Evolutionary conservation across 805 yeast species (phyloP), one percentile per base, ranked within the genome.

Genomic region (Wickerhamomyces hampshirensis): DNA sequence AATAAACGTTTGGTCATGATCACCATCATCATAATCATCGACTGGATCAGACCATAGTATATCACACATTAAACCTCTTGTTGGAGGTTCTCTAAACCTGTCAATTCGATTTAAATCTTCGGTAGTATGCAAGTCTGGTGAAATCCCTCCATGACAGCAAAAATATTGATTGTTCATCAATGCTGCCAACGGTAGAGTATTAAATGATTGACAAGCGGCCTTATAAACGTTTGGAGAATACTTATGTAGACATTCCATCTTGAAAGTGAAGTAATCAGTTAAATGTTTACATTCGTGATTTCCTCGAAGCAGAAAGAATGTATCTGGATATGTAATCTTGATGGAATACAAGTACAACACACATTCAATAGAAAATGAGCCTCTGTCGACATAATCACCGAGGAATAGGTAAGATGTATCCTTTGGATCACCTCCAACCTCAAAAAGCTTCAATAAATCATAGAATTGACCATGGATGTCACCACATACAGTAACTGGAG

Each of bases 371-470:
- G 96, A 84, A 55, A 84, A 89, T 16, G 84, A 76, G 4, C 98
- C 98, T 46, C 98, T 71, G 62, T 91, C 98, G 15, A 91, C 97
- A 56, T 89, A 91, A 61, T 91, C 98, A 12, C 98, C 97, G 38
- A 89, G 62, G 52, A 91, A 89, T 36, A 89, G 65, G 57, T 86
- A 91, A 14, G 84, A 71, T 1, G 94, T 81, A n/a, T 55, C 61
- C 12, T 63, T 68, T 10, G 97, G 96, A 53, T 82, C 80, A 2
- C 98, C 98, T 27, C 96, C 95, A 13, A 88, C 91, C 56, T 91
- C 97, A 54, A 91, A 85, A 30, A 91, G 65, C 60, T 89, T 88
- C 75, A 89, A 69, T 48, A 91, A 68, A 59, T 91, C 98, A 58
- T 74, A 89, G 58, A 75, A 87, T 59, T 91, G 98, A 13, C 98